Evolutionary conservation across 225 moss, liverwort and hornwort species (phyloP).

Genomic region (Takakia lepidozioides): DNA sequence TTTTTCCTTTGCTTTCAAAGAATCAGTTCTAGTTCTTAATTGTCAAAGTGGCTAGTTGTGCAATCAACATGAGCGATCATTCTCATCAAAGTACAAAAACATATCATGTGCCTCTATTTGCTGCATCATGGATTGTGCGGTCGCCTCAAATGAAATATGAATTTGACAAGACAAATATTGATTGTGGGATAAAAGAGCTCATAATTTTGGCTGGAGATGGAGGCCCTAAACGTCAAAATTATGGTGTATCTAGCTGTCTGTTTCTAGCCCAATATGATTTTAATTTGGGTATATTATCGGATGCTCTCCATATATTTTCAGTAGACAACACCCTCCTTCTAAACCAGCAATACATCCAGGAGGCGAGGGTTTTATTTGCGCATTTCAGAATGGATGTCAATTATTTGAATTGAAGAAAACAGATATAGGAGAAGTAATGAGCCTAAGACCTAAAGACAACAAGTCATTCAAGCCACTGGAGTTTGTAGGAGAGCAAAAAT

Average conservation of each 20-base stretch:
- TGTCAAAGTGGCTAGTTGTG: too few relatives aligned
- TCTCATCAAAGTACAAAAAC: conserved; percentile 76
- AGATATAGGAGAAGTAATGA: conserved; percentile 33
- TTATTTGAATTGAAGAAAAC: conserved; percentile 41
- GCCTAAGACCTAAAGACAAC: conserved; percentile 27
- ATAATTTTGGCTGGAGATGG: conserved; percentile 78
- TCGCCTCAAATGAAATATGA: conserved; percentile 1
- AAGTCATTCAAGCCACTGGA: conserved; percentile 44
- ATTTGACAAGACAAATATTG: not conserved
- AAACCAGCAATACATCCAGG: conserved; percentile 63
- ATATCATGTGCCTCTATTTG: conserved; percentile 70
- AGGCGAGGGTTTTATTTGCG: conserved; percentile 58
- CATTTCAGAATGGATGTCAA: conserved; percentile 60
- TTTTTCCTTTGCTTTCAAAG: too few relatives aligned
- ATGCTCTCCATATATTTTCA: conserved; percentile 38
- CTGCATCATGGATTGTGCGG: conserved; percentile 53
- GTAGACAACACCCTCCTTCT: conserved; percentile 63
- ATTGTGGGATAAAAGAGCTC: conserved; percentile 21
- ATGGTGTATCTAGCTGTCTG: conserved; percentile 51
- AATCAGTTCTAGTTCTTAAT: too few relatives aligned
- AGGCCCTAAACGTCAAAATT: conserved; percentile 57
- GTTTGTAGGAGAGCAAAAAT: conserved; percentile 71
- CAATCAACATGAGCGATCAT: too few relatives aligned
- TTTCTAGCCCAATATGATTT: conserved; percentile 61
- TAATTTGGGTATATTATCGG: conserved; percentile 39